Base-by-base conservation (phyloP, 2,329 filamentous ascomycete species). In the Alternaria triticimaculans region DNA sequence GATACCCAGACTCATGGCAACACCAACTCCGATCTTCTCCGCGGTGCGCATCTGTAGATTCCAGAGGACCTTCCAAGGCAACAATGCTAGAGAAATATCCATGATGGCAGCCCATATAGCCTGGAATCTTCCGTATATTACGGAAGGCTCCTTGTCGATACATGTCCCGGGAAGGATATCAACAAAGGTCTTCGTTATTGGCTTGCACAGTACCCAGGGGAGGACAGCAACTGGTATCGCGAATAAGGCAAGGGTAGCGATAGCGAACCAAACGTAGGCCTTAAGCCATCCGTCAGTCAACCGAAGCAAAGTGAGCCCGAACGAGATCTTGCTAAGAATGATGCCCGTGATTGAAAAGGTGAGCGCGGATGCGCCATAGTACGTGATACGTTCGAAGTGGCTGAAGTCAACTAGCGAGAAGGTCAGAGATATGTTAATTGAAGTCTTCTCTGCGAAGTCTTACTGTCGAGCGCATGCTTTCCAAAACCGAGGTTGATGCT, bases 101-200 rank as follows among this genome's bases (percentile, higher is more conserved):
- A 67, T 67, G n/a, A 62, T 48, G 18, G 62, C 64, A 25, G 64
- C 64, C 62, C 62, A 67, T 50, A 60, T 26, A 21, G 63, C 59
- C 23, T 62, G 54, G 37, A 65, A 65, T 15, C 46, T 45, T n/a
- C 33, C 50, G 33, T 59, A 65, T 21, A 58, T 26, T 2, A 63
- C 51, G 9, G 59, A 62, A 50, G 59, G 59, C n/a, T 55, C 7
- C 18, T 59, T 58, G 46, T 65, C 21, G 20, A 58, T 50, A 28
- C 63, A 65, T 9, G 54, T 48, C 5, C 63, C 59, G 4, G 59
- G 59, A 53, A 65, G 9, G 28, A 62, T 51, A 18, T 62, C 55
- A 20, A 62, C 55, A 12, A 62, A 62, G 3, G 49, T 62, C 53
- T 65, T 65, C 26, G 59, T 21, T 11, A 63, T n/a, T 10, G 63